Evolutionary conservation across 257 asterid species (phyloP).

Genomic region (Anisodus acutangulus): DNA sequence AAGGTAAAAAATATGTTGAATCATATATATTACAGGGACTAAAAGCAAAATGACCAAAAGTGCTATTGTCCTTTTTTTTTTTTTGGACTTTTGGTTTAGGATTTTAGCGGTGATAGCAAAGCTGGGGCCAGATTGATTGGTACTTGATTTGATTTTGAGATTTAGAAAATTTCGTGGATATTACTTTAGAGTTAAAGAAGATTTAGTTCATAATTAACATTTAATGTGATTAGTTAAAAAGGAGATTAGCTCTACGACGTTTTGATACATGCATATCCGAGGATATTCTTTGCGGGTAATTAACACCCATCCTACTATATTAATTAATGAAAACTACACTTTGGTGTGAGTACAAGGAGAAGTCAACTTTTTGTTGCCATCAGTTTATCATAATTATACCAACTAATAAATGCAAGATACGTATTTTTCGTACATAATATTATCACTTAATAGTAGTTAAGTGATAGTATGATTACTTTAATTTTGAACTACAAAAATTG

Average conservation of each 20-base stretch:
- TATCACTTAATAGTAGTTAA: background rate
- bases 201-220: background rate
- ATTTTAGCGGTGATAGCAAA: conserved; percentile 31
- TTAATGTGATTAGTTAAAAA: conserved; percentile 5
- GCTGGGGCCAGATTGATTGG: conserved; percentile 22
- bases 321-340: conserved; percentile 7
- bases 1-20: background rate
- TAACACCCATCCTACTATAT: background rate
- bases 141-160: background rate
- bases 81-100: conserved; percentile 34
- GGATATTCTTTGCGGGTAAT: conserved; percentile 35
- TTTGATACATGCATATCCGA: conserved; percentile 34
- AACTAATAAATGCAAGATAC: background rate
- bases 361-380: background rate
- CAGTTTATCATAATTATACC: background rate
- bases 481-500: no score
- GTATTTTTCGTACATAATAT: background rate
- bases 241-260: background rate
- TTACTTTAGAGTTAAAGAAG: background rate
- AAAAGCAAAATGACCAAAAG: background rate
- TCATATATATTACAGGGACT: background rate
- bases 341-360: background rate
- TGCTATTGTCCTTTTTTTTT: background rate
- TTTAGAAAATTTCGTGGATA: background rate
- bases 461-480: no score